Evolutionary conservation across 2,329 filamentous ascomycete genomes (phyloP), one percentile per base, ranked within the genome.

Genomic region (Phialemonium atrogriseum): DNA sequence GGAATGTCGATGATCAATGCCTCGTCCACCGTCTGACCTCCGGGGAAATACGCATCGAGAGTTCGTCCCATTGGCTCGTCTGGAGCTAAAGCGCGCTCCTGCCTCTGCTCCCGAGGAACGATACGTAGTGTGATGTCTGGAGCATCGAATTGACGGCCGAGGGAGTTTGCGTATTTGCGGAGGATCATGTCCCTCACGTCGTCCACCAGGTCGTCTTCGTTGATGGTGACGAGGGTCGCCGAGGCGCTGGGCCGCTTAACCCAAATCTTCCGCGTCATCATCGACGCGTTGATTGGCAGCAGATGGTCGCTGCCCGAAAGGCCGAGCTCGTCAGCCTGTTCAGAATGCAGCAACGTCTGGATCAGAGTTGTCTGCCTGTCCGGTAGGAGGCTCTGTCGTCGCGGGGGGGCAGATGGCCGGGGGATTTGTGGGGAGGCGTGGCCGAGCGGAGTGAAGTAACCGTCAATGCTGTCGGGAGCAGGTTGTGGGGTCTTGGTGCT

Each of bases 171-270:
- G 56, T 96, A 98, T 64, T 96, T 96, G 49, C 77, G 78, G 46
- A 96, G 64, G 35, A 96, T 91, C 67, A 86, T 77, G 46, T 95
- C 91, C 46, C 89, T 82, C 39, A 94, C 80, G 58, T 95, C 89
- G 56, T 98, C 91, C 35, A 96, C 88, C 46, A 96, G 63, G 51
- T 94, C 87, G 48, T 93, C 86, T 49, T 94, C 84, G 45, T 77
- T 71, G 47, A 94, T 83, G 38, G 81, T 77, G 34, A 98, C 81
- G 48, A 91, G 68, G 10, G 91, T 98, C 23, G 89, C 78, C 35
- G 89, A 95, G 37, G 80, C 84, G 42, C 80, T 73, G 13, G 84
- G 83, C 48, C 89, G 74, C 65, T 83, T 91, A 52, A 96, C 89
- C 91, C 91, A 98, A 47, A 96, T 79, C 68, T 94, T 95, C 54